These are phyloP conservation scores for Spinellus fusiger DNA, from an alignment of 192 early-diverging fungal genomes.

Conservation along the genomic window DNA sequence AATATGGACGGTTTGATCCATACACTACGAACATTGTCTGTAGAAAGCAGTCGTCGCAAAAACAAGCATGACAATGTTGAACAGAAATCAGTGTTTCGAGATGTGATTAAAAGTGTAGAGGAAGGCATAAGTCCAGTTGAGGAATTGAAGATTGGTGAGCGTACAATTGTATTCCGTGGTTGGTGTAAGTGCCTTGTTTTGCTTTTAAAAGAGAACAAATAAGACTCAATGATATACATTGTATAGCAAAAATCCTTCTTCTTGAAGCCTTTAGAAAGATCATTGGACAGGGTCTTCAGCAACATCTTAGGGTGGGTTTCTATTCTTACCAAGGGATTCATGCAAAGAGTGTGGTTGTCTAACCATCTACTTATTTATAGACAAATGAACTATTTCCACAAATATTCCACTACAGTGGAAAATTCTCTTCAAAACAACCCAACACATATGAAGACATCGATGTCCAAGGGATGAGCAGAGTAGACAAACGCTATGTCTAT, in stretches of 20 bases:
- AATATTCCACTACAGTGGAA: conserved; percentile 6
- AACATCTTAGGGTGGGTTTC: conserved; percentile 14
- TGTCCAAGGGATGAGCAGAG: conserved; percentile 1
- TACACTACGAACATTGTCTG: conserved; percentile 45
- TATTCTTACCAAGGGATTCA: not conserved
- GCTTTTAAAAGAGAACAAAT: not conserved
- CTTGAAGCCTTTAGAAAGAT: conserved; percentile 16
- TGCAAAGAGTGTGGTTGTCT: not conserved
- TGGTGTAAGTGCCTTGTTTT: conserved; percentile 37
- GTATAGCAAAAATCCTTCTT: conserved; percentile 8
- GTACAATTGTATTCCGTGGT: conserved; percentile 43
- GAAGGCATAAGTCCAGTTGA: conserved; percentile 43
- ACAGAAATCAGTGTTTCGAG: conserved; percentile 60
- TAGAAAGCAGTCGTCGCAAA: conserved; percentile 52
- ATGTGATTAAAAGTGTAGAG: conserved; percentile 60
- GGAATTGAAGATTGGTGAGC: conserved; percentile 43
- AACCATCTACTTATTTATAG: not conserved
- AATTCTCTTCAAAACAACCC: not conserved
- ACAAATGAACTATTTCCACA: conserved; percentile 6
- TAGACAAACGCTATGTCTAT: conserved; percentile 13
- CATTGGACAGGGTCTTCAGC: conserved; percentile 18
- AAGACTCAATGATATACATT: not conserved
- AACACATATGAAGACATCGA: conserved; percentile 10
- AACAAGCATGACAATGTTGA: conserved; percentile 48
- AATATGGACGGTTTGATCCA: conserved; percentile 52